A percentile compares a stretch with the other conserved stretches of the same genome.
Evolutionary conservation across 345 rosid species (phyloP).

Genomic region (Eucalyptus polybractea): DNA sequence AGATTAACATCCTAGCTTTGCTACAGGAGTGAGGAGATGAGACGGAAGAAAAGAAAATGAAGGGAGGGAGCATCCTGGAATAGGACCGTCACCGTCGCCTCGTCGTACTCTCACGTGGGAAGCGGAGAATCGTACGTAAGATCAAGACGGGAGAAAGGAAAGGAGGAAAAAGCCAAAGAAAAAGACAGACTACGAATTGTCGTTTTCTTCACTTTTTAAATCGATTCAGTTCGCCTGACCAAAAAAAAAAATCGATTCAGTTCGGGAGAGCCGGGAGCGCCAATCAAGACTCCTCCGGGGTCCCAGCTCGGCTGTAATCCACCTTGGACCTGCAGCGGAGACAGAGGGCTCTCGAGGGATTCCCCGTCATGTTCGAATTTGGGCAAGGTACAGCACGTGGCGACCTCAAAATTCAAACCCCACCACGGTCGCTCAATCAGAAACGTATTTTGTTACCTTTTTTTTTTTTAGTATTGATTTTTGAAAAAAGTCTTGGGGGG

Average conservation of each 20-base stretch:
- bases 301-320: background rate
- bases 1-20: background rate
- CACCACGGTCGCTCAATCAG: background rate
- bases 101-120: background rate
- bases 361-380: background rate
- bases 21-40: background rate
- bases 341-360: background rate
- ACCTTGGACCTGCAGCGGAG: background rate
- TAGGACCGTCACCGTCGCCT: background rate
- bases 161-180: background rate
- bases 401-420: background rate
- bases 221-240: background rate
- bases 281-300: background rate
- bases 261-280: background rate
- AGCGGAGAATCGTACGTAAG: background rate
- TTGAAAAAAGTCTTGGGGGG: background rate
- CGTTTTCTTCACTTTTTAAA: background rate
- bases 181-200: background rate
- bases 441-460: background rate
- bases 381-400: background rate
- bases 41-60: background rate
- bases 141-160: background rate
- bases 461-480: background rate
- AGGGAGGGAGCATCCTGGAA: background rate
- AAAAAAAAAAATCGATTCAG: background rate